These are phyloP conservation scores for Lolium multiflorum DNA, from an alignment of 176 grass and related monocot species.

Conservation along the genomic window DNA sequence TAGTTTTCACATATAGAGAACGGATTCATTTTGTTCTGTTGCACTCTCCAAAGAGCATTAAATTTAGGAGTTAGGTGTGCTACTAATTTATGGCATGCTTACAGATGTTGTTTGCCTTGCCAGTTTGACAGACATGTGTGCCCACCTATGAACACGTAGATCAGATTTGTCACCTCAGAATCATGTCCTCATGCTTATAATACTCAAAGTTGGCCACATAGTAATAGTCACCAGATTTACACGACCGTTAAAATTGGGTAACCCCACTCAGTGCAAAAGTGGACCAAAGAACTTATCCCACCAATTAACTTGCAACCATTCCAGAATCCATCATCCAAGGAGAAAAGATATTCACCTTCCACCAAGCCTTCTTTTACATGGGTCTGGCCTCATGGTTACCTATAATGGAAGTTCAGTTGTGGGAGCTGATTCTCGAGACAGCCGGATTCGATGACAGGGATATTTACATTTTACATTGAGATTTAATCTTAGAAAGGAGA, in stretches of 20 bases:
- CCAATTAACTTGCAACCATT: slow-evolving; percentile 27
- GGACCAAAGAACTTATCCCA: slow-evolving; percentile 31
- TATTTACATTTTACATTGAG: background rate
- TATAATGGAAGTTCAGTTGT: background rate
- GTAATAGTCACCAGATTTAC: slow-evolving; percentile 18
- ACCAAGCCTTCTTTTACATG: slow-evolving; percentile 30
- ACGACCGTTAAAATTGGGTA: slow-evolving; percentile 46
- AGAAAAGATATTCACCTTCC: slow-evolving; percentile 46
- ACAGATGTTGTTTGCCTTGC: background rate
- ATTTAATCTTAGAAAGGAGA: background rate
- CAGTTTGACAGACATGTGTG: background rate
- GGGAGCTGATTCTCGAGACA: background rate
- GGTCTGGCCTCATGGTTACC: background rate
- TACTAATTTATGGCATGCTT: background rate
- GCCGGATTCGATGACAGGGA: background rate
- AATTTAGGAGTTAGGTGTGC: background rate
- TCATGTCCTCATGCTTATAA: background rate
- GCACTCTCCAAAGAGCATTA: slow-evolving; percentile 3
- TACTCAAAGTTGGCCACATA: slow-evolving; percentile 13
- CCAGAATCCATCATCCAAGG: slow-evolving; percentile 36
- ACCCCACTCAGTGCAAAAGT: slow-evolving; percentile 29
- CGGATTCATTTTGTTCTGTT: background rate
- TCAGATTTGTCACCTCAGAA: background rate
- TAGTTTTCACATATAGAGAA: background rate
- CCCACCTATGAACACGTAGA: slow-evolving; percentile 32